These are phyloP conservation scores for Dendrobium huoshanense DNA, from an alignment of 106 monocot genomes.

Conservation along the genomic window DNA sequence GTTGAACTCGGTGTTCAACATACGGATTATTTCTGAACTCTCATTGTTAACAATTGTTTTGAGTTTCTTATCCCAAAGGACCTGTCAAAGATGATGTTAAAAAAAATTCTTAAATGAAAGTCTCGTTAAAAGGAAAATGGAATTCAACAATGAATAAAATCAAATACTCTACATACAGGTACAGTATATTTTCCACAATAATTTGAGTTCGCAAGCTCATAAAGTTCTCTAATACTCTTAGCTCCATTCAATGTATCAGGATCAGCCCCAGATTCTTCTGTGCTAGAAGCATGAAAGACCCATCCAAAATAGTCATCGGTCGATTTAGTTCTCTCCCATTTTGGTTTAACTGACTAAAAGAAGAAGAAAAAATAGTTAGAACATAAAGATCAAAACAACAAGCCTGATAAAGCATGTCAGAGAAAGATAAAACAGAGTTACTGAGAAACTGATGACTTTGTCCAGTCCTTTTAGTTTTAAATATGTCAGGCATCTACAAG, in stretches of 20 bases:
- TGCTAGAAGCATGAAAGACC: constrained; percentile 62
- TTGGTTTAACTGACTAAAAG: constrained; percentile 71
- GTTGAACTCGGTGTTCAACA: constrained; percentile 78
- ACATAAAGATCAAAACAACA: background rate
- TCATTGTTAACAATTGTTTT: constrained; percentile 86
- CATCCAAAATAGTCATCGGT: constrained; percentile 83
- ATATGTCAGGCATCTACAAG: constrained; percentile 74
- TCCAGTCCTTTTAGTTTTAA: constrained; percentile 91
- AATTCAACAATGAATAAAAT: background rate
- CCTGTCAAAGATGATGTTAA: constrained; percentile 26
- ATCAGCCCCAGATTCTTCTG: constrained; percentile 74
- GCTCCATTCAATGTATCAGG: constrained; percentile 71
- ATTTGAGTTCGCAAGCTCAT: constrained; percentile 72
- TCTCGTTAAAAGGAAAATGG: background rate
- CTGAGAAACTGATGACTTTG: constrained; percentile 56
- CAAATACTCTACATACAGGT: constrained; percentile 45
- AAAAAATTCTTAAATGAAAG: no score
- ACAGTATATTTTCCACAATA: constrained; percentile 92
- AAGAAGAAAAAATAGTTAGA: background rate
- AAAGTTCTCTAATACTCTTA: constrained; percentile 70
- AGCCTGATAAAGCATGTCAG: no score
- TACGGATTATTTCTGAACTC: constrained; percentile 75
- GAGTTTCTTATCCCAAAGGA: constrained; percentile 80
- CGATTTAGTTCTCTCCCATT: constrained; percentile 85
- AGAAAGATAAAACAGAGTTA: constrained; percentile 11